Conservation (phyloP, 352 stramenopile species). For the Phytophthora foliorum region DNA sequence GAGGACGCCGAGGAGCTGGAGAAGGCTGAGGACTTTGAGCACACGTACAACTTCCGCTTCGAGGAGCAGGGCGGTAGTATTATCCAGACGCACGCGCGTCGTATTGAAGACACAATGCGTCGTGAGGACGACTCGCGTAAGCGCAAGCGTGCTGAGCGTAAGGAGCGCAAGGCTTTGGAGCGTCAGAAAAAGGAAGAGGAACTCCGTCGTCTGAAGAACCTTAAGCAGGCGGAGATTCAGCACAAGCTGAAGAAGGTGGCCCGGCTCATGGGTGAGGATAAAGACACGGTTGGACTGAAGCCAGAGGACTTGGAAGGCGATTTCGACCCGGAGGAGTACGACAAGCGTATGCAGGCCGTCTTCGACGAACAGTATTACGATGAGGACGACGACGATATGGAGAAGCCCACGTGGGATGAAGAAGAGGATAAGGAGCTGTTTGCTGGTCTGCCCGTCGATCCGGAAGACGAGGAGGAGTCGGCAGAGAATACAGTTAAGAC, state of each 20-base stretch:
- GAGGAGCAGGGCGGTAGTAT: conserved; percentile 95
- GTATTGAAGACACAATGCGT: conserved; percentile 92
- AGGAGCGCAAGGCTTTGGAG: conserved; percentile 96
- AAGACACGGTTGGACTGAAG: conserved; percentile 57
- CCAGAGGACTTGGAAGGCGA: conserved; percentile 93
- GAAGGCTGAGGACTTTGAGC: conserved; percentile 97
- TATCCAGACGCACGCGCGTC: conserved; percentile 88
- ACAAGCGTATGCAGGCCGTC: conserved; percentile 96
- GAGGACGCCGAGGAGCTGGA: conserved; percentile 94
- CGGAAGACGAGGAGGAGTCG: conserved; percentile 61
- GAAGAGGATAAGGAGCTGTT: conserved; percentile 90
- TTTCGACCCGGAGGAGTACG: conserved; percentile 98
- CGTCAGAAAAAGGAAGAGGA: conserved; percentile 98
- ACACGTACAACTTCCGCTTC: conserved; percentile 99
- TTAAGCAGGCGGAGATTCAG: conserved; percentile 97
- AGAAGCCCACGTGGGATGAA: conserved; percentile 86
- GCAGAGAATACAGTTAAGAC: conserved; percentile 37
- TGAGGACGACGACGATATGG: conserved; percentile 73
- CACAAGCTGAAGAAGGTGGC: conserved; percentile 94
- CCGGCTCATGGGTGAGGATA: conserved; percentile 75
- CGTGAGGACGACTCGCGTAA: conserved; percentile 97
- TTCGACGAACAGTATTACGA: conserved; percentile 99
- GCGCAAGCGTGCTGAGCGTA: conserved; percentile 94
- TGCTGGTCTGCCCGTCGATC: conserved; percentile 68
- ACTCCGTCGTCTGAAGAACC: conserved; percentile 97